phyloP scores from a whole-genome alignment of 2,329 filamentous ascomycete species.

The Clonostachys chloroleuca region DNA sequence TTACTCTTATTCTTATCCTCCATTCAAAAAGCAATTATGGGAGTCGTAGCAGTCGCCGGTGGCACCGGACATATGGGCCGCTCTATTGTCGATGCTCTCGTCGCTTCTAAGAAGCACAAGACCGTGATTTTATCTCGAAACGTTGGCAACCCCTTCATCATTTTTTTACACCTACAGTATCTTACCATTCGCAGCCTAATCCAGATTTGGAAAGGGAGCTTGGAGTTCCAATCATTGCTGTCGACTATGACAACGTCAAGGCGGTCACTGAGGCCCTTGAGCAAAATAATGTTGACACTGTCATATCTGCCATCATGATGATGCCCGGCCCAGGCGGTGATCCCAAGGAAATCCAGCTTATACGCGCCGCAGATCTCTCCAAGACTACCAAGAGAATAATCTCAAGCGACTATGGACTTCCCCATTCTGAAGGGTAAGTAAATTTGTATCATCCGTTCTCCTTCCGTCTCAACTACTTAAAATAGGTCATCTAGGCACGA shows the following conservation, averaged over 20 bases:
- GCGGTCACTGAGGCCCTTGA: constrained; percentile 16
- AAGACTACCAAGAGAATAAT: constrained; percentile 30
- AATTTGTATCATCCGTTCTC: no score
- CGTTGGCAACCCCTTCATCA: constrained; percentile 9
- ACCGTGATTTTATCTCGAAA: constrained; percentile 32
- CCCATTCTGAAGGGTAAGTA: constrained; percentile 2
- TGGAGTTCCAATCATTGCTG: constrained; percentile 13
- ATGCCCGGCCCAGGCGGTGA: constrained; percentile 13
- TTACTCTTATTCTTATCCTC: not conserved
- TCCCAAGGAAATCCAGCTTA: constrained; percentile 30
- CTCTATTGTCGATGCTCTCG: constrained; percentile 35
- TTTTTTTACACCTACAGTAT: no score
- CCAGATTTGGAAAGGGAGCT: not conserved
- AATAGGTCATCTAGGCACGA: not conserved
- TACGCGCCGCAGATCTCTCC: constrained; percentile 33
- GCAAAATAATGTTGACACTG: constrained; percentile 32
- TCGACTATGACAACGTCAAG: constrained; percentile 18
- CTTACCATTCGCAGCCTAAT: no score
- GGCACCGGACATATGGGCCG: constrained; percentile 36
- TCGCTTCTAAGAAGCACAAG: constrained; percentile 22
- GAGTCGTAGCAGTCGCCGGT: constrained; percentile 38
- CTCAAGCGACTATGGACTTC: constrained; percentile 33
- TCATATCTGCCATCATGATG: constrained; percentile 35
- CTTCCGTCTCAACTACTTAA: no score
- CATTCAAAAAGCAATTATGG: not conserved